phyloP scores from a whole-genome alignment of 1,284 basidiomycete genomes.

The Vanrija pseudolonga region DNA sequence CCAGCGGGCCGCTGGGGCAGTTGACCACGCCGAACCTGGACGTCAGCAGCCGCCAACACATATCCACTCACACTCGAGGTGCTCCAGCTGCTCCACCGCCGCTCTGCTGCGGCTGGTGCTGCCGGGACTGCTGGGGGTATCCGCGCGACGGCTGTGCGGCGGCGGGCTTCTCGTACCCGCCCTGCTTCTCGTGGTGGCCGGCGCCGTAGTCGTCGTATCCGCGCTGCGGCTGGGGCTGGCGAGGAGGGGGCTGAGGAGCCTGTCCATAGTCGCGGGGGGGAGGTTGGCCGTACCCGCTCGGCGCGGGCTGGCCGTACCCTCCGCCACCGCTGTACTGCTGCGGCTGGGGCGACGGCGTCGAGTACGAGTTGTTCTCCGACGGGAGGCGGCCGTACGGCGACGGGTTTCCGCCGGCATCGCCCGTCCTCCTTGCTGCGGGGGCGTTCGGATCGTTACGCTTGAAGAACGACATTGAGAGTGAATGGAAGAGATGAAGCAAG shows the following conservation, averaged over 20 bases:
- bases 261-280: slow-evolving; percentile 2
- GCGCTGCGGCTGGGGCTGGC: slow-evolving; percentile 2
- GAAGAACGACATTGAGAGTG: slow-evolving; percentile 46
- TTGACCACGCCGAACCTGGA: slow-evolving; percentile 46
- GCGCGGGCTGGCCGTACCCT: slow-evolving; percentile 3
- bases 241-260: neutral
- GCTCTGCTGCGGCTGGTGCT: slow-evolving; percentile 6
- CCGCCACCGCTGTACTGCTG: neutral
- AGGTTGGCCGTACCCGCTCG: neutral
- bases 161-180: slow-evolving; percentile 6
- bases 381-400: slow-evolving; percentile 41
- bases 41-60: neutral
- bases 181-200: slow-evolving; percentile 12
- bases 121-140: slow-evolving; percentile 1
- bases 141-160: slow-evolving; percentile 2
- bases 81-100: slow-evolving; percentile 17
- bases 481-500: slow-evolving; percentile 31
- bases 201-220: slow-evolving; percentile 1
- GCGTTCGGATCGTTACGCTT: slow-evolving; percentile 43
- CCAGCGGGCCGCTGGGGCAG: slow-evolving; percentile 56
- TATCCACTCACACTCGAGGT: slow-evolving; percentile 33
- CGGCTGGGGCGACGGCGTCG: too few relatives aligned
- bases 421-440: slow-evolving; percentile 31
- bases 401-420: slow-evolving; percentile 5
- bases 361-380: slow-evolving; percentile 17